Evolutionary conservation across 306 rosid genomes (phyloP).

Genomic region (Quercus suber): DNA sequence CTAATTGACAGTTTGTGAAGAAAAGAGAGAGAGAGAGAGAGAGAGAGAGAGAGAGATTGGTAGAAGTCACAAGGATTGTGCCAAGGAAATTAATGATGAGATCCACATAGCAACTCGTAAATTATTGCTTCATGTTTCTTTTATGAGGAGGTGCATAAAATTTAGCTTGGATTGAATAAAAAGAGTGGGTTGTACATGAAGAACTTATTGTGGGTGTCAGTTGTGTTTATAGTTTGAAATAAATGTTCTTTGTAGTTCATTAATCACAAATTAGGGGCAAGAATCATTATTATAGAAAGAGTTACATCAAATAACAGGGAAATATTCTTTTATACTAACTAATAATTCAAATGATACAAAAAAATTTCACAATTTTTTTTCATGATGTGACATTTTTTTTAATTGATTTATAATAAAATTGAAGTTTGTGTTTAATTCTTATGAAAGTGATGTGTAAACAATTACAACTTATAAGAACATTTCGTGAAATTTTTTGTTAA

Average conservation of each 20-base stretch:
- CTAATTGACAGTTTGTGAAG: not conserved
- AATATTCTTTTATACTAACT: too few relatives aligned
- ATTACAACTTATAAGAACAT: too few relatives aligned
- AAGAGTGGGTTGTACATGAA: slow-evolving; percentile 26
- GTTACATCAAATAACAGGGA: too few relatives aligned
- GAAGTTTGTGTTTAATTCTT: too few relatives aligned
- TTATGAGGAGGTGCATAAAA: not conserved
- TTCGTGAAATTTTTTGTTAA: too few relatives aligned
- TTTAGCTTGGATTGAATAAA: slow-evolving; percentile 18
- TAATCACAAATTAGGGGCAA: not conserved
- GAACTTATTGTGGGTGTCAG: slow-evolving; percentile 28
- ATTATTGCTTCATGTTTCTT: not conserved
- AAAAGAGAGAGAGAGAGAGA: not conserved
- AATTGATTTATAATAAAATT: too few relatives aligned
- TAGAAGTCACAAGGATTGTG: slow-evolving; percentile 29
- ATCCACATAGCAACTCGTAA: not conserved
- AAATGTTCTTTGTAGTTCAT: slow-evolving; percentile 2
- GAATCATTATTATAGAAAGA: not conserved
- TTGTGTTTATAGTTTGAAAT: slow-evolving; percentile 13
- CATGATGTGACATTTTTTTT: not conserved
- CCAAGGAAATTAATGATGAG: not conserved
- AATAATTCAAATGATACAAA: too few relatives aligned
- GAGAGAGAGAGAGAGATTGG: not conserved
- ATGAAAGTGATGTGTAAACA: too few relatives aligned
- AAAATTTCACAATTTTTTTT: not conserved